Evolutionary conservation across 345 rosid species (phyloP).

Genomic region (Clarkia xantiana): DNA sequence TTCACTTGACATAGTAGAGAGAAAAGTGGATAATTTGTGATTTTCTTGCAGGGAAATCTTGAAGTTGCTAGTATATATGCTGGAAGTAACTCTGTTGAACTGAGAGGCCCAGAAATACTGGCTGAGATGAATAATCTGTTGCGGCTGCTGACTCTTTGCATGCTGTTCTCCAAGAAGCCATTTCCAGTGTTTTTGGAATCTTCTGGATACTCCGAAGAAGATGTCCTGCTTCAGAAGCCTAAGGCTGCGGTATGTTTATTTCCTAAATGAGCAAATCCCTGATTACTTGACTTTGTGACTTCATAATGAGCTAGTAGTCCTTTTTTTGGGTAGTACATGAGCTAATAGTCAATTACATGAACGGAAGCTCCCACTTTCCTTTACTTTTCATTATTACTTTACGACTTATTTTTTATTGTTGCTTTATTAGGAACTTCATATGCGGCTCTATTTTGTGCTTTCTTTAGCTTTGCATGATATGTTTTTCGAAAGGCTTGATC

Average conservation of each 20-base stretch:
- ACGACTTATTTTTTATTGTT: no score
- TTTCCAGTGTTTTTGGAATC: conserved; percentile 76
- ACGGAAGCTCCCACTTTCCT: no score
- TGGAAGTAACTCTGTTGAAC: conserved; percentile 44
- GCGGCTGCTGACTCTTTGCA: conserved; percentile 69
- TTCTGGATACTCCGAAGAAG: conserved; percentile 55
- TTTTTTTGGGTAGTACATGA: no score
- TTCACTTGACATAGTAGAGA: neutral
- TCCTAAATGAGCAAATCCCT: neutral
- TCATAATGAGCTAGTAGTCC: no score
- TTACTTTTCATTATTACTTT: no score
- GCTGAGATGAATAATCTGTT: conserved; percentile 42
- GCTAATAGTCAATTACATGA: no score
- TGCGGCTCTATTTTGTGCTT: no score
- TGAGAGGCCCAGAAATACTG: conserved; percentile 53
- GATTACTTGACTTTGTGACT: neutral
- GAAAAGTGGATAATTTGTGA: neutral
- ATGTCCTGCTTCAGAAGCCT: conserved; percentile 88
- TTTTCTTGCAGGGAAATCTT: conserved; percentile 49
- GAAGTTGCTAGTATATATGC: conserved; percentile 76
- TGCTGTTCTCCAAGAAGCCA: conserved; percentile 87
- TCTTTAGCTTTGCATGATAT: no score
- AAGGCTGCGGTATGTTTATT: conserved; percentile 71
- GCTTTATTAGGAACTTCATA: no score
- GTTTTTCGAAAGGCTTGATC: no score